Conservation (phyloP, 2,329 filamentous ascomycete genomes). For the Myriosclerotinia scirpicola region DNA sequence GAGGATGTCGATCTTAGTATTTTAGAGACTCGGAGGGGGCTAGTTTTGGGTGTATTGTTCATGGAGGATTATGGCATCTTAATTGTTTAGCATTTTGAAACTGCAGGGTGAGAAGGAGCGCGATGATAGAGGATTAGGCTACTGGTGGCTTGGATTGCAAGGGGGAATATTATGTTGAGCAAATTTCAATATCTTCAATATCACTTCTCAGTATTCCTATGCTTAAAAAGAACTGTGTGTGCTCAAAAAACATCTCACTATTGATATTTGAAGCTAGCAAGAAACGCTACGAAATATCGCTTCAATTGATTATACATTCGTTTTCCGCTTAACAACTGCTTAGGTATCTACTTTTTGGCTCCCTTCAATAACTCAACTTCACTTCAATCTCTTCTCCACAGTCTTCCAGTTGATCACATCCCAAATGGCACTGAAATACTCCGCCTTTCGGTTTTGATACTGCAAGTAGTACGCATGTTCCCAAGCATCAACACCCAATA, state of each 20-base stretch:
- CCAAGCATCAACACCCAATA: conserved; percentile 92
- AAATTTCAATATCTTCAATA: background rate
- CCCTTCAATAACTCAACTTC: background rate
- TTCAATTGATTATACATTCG: conserved; percentile 9
- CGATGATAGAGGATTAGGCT: background rate
- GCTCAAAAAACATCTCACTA: background rate
- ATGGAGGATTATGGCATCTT: background rate
- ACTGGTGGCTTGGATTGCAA: background rate
- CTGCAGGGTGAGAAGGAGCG: background rate
- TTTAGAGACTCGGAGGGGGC: background rate
- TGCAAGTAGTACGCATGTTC: conserved; percentile 96
- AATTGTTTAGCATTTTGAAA: background rate
- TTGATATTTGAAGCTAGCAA: background rate
- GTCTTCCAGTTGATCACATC: conserved; percentile 96
- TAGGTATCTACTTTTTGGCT: background rate
- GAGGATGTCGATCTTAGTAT: background rate
- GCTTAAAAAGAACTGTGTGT: background rate
- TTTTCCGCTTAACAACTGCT: conserved; percentile 1
- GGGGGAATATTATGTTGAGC: background rate
- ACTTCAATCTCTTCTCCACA: conserved; percentile 71
- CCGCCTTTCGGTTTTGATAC: conserved; percentile 95
- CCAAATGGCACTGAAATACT: conserved; percentile 94
- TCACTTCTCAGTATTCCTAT: background rate
- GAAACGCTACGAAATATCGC: background rate
- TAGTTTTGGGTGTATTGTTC: background rate